Base-by-base conservation (phyloP, 176 grass and related monocot species). In the Alloteropsis semialata region DNA sequence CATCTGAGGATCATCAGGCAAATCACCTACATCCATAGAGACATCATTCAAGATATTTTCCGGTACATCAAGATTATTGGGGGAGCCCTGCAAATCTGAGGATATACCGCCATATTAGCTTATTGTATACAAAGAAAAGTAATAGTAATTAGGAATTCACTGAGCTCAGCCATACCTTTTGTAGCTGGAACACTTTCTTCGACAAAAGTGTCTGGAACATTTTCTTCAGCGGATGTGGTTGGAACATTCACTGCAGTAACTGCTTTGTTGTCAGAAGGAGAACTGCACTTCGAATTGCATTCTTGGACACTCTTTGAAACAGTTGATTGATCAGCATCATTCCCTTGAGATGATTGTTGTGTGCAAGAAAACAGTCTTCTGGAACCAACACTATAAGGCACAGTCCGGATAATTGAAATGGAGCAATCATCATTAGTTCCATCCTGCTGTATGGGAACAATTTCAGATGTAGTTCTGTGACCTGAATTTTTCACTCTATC, bases 351-450 rank as follows among this genome's bases (percentile, higher is more conserved):
- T 34, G 51, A 67, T 72, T 85, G 79, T 41, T 87, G 73, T 79
- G 81, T 49, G 74, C 51, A 83, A 73, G 68, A 19, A 91, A 72
- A 71, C 13, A 57, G 66, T 74, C 64, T 82, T 86, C 22, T 75
- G 16, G 61, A 69, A 81, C 48, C 65, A 83, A 82, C 54, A 56
- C 27, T 72, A 83, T 57, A 64, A 8, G 78, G 78, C 51, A 85
- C 56, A 82, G 75, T 85, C 32, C 59, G 85, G 55, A 93, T 36
- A 87, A 93, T 85, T 77, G 58, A 80, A 84, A 92, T 91, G 41
- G 90, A 84, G 59, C 86, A 91, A 69, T 61, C 77, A 72, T 82
- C 78, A 70, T 77, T 61, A 51, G 75, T 53, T 64, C 17, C 69
- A 82, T 85, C 69, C 67, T 73, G 84, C 24, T 72, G 55, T 28